These are phyloP conservation scores for Neonectria punicea DNA, from an alignment of 2,329 filamentous ascomycete species.

Conservation along the genomic window DNA sequence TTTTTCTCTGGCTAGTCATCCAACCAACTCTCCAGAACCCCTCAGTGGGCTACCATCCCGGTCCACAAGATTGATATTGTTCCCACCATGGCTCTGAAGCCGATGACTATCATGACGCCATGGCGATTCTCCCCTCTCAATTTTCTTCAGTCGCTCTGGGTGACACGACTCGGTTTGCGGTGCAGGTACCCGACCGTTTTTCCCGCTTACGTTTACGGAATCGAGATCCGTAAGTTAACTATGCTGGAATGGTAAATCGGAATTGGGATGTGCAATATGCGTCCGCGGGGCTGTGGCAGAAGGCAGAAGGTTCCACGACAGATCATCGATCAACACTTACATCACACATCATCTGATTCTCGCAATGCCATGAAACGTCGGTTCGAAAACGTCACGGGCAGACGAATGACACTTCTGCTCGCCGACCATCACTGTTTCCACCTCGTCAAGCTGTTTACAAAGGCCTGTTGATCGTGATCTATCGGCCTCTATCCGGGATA, in stretches of 20 bases:
- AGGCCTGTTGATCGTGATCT: neutral
- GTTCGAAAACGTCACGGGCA: neutral
- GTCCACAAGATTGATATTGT: neutral
- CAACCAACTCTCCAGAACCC: neutral
- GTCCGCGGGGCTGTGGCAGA: neutral
- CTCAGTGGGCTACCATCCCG: neutral
- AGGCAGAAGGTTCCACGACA: constrained; percentile 15
- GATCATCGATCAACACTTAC: constrained; percentile 3
- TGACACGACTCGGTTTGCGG: neutral
- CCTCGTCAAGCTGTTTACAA: neutral
- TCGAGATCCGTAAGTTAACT: neutral
- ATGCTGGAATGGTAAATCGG: neutral
- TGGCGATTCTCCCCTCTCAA: neutral
- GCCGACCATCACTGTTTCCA: neutral
- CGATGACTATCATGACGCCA: constrained; percentile 2
- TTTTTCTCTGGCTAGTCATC: neutral
- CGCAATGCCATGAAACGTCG: neutral
- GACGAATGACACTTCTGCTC: neutral
- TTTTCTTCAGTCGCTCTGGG: neutral
- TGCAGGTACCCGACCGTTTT: neutral
- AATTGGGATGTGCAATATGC: constrained; percentile 6
- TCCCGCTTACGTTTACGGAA: neutral
- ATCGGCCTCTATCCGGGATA: constrained; percentile 1
- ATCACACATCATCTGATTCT: neutral
- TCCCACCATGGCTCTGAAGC: neutral